These are phyloP conservation scores for Aspergillus alliaceus DNA, from an alignment of 2,329 filamentous ascomycete species.

Conservation along the genomic window DNA sequence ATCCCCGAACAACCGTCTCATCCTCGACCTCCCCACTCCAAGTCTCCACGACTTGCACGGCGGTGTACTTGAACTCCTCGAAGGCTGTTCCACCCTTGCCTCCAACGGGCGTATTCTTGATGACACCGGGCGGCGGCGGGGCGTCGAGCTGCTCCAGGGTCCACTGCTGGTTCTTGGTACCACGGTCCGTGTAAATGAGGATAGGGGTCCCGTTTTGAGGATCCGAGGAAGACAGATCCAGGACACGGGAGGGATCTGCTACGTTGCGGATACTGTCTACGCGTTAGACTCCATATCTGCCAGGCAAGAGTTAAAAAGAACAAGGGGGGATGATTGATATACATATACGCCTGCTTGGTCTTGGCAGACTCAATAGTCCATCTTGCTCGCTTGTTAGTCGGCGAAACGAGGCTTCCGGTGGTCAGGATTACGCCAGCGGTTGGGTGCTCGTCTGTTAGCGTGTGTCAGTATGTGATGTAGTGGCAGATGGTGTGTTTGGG, in stretches of 20 bases:
- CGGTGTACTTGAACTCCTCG: background rate
- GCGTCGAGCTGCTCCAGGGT: background rate
- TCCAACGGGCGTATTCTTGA: background rate
- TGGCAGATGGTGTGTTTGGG: background rate
- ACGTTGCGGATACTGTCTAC: background rate
- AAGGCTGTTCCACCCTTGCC: background rate
- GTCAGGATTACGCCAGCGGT: background rate
- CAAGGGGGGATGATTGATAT: background rate
- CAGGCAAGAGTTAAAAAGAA: too few species aligned
- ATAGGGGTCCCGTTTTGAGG: background rate
- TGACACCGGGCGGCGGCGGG: background rate
- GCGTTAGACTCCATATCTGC: too few species aligned
- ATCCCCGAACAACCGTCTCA: background rate
- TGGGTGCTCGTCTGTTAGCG: background rate
- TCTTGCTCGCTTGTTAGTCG: background rate
- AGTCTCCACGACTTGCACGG: background rate
- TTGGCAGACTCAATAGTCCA: background rate
- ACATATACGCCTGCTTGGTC: background rate
- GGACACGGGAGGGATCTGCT: background rate
- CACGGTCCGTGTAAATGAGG: background rate
- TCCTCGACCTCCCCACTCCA: background rate
- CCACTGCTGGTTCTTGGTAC: background rate
- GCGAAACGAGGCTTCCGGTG: background rate
- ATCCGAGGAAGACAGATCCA: background rate
- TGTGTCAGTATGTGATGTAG: background rate